Base-by-base conservation (phyloP, 2,329 filamentous ascomycete species). In the Xylaria sp. region DNA sequence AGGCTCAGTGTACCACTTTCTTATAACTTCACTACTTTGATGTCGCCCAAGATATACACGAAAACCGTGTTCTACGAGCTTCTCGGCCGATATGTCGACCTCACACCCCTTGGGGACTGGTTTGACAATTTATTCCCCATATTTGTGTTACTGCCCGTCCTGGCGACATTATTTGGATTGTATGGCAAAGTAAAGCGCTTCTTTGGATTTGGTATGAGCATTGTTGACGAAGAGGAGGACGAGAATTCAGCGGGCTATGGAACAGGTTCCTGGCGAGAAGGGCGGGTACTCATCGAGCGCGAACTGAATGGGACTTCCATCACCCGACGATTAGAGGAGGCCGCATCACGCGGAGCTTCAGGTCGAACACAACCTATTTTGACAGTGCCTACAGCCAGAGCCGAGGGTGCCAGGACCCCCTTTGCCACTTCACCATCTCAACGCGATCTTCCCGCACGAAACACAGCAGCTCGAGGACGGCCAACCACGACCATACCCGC, bases 11-110 rank as follows among this genome's bases (percentile, higher is more conserved):
- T 99, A 0, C 96, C 96, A 0, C 86, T 99, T 9, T 91, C 93
- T 3, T 99, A 97, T 87, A 99, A 99, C 82, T 99, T 98, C 78
- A 87, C 97, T 79, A 98, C 95, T 0, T 95, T 98, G 78, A 82
- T 98, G 25, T 92, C 92, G 0, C 85, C 84, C 8, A 84, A 85
- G 13, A 88, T 97, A 51, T 95, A 94, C 77, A 82, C 86, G 66
- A 87, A 90, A 74, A 98, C 94, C 0, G 89, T 90, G 0, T 99
- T 98, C 81, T 97, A 95, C 82, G 81, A 88, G 51, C 97, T 99
- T 76, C 87, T 99, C 0, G 96, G 96, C 7, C 83, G 88, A 52
- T 87, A 94, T 12, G 94, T 99, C 80, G 89, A 95, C 76, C 85
- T 98, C 18, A 98, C 94, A 0, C 89, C 91, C 0, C 83, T 98